Evolutionary conservation across 768 basidiomycete genomes (phyloP).

Genomic region (Agaricus sinodeliciosus): DNA sequence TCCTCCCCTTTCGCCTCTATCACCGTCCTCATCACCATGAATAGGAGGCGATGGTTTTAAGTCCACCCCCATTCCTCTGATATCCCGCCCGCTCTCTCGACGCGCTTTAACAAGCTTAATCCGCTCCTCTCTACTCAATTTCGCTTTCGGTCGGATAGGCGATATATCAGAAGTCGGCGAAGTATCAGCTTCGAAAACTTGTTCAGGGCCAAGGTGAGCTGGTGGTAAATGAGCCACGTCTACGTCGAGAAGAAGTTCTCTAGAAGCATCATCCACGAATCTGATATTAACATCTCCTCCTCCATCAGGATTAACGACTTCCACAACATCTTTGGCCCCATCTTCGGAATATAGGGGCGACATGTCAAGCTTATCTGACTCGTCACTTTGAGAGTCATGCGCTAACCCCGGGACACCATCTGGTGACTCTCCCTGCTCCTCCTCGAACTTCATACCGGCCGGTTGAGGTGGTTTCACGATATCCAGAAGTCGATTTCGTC

Average conservation of each 20-base stretch:
- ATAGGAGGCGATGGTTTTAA: slow-evolving; percentile 6
- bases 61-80: slow-evolving; percentile 12
- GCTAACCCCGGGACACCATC: slow-evolving; percentile 45
- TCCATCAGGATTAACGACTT: slow-evolving; percentile 12
- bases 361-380: slow-evolving; percentile 45
- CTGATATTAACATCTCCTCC: slow-evolving; percentile 6
- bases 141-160: slow-evolving; percentile 55
- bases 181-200: slow-evolving; percentile 75
- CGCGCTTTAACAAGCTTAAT: slow-evolving; percentile 52
- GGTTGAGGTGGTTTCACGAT: slow-evolving; percentile 41
- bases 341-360: slow-evolving; percentile 30
- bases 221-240: slow-evolving; percentile 52
- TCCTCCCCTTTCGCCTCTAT: not conserved
- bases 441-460: slow-evolving; percentile 17
- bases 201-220: slow-evolving; percentile 63
- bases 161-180: slow-evolving; percentile 21
- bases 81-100: slow-evolving; percentile 35
- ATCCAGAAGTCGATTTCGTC: slow-evolving; percentile 55
- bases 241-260: slow-evolving; percentile 46
- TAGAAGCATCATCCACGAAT: slow-evolving; percentile 45
- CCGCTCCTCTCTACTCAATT: slow-evolving; percentile 68
- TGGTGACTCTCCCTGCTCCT: slow-evolving; percentile 31
- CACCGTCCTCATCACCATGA: slow-evolving; percentile 11
- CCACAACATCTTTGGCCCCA: slow-evolving; percentile 12
- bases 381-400: slow-evolving; percentile 43